Conservation (phyloP, 257 asterid species). For the Primulina huaijiensis region DNA sequence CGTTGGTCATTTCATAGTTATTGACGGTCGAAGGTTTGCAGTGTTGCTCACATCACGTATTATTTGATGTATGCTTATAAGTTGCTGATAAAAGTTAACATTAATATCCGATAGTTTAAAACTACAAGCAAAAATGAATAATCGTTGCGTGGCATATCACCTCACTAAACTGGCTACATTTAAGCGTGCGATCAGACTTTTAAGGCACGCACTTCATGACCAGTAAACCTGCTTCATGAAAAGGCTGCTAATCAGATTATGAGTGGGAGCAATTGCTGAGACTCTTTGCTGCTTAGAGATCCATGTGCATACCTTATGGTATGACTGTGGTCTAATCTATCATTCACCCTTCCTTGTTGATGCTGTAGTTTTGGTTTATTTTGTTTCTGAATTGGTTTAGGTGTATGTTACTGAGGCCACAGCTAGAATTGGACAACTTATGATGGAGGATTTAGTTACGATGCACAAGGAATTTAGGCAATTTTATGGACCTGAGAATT, state of each 20-base stretch:
- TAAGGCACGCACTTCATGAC: no score
- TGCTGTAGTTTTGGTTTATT: not conserved
- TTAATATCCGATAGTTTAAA: no score
- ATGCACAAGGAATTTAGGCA: constrained; percentile 74
- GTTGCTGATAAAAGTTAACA: no score
- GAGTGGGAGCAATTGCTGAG: not conserved
- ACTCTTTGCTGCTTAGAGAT: no score
- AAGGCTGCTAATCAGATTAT: constrained; percentile 14
- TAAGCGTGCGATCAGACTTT: no score
- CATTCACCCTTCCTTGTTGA: not conserved
- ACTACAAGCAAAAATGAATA: no score
- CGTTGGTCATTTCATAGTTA: constrained; percentile 14
- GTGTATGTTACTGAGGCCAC: constrained; percentile 85
- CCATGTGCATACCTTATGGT: no score
- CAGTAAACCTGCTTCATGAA: not conserved
- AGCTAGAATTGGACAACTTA: constrained; percentile 62
- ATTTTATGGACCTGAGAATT: constrained; percentile 64
- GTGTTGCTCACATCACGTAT: no score
- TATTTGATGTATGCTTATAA: no score
- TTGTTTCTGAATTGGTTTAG: constrained; percentile 32
- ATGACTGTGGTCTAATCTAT: not conserved
- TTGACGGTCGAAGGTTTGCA: not conserved
- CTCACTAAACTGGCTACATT: no score
- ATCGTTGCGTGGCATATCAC: no score
- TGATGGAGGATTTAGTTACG: constrained; percentile 81